Evolutionary conservation across 768 basidiomycete genomes (phyloP), one percentile per base, ranked within the genome.

Genomic region (Russula abietina): DNA sequence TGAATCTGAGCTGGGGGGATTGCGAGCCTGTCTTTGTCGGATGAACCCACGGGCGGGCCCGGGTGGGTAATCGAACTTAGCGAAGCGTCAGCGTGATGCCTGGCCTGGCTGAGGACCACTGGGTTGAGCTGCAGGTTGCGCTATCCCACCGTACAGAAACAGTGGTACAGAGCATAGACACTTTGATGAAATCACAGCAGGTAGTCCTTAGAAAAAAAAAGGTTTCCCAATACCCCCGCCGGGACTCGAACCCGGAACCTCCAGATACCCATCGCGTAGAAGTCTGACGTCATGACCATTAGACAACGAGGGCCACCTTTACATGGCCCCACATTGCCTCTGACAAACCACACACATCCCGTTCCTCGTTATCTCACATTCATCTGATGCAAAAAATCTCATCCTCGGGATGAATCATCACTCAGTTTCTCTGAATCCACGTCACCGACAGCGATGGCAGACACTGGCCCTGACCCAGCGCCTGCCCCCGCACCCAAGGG

Each of bases 241-340:
- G 85, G 81, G 87, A 87, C 79, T 88, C 87, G 87, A 88, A 88
- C 87, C 81, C 86, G 83, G 85, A 88, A 82, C 86, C 87, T 87
- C 84, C 86, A 88, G 86, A 88, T 85, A 55, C 55, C 41, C 17
- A 26, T 56, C 6, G 61, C 86, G 32, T 63, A 88, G 87, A 88
- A 88, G 87, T 88, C 87, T 88, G 87, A 88, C 87, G 87, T 88
- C 87, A 88, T 88, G 86, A 78, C 87, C 87, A 88, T 88, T 88
- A 88, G 86, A 88, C 87, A 86, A 88, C 83, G 80, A 80, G 87
- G 86, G 86, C 87, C n/a, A 60, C 63, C 45, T 52, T 60, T 51
- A 5, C 22, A 5, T 1, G 0, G 0, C 1, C 2, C 22, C 6
- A 22, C 26, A 54, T 58, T 63, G 57, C 12, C 17, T 16, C 1